Percentiles rank a stretch among this genome's conserved stretches.
phyloP scores from a whole-genome alignment of 805 yeast genomes.

The Hanseniaspora singularis region DNA sequence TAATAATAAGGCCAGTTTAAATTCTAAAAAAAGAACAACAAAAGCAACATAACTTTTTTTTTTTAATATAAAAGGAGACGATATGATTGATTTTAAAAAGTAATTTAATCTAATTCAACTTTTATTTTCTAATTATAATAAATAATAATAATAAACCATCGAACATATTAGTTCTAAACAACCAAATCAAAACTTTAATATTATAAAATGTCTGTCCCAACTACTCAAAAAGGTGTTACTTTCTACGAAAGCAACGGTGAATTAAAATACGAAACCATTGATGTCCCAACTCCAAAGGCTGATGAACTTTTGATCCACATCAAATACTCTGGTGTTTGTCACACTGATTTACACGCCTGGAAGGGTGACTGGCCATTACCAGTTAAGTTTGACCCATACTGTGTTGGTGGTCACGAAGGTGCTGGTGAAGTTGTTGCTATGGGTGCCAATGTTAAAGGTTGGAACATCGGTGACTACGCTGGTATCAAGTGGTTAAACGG shows the following conservation, averaged over 20 bases:
- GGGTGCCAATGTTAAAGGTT: constrained; percentile 48
- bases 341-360: constrained; percentile 90
- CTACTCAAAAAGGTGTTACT: constrained; percentile 58
- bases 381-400: constrained; percentile 37
- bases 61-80: too few relatives aligned
- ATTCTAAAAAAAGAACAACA: too few relatives aligned
- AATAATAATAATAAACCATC: constrained; percentile 1
- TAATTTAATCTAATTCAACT: too few relatives aligned
- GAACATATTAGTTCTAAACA: neutral
- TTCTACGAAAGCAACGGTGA: constrained; percentile 57
- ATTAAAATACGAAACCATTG: constrained; percentile 55
- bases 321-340: constrained; percentile 85
- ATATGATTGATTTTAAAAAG: too few relatives aligned
- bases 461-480: constrained; percentile 53
- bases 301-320: constrained; percentile 71
- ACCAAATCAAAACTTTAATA: neutral
- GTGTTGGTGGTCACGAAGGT: constrained; percentile 67
- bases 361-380: constrained; percentile 84
- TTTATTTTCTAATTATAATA: too few relatives aligned
- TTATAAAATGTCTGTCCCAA: constrained; percentile 36
- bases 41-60: too few relatives aligned
- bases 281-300: constrained; percentile 68
- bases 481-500: constrained; percentile 63
- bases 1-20: too few relatives aligned
- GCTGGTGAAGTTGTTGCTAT: constrained; percentile 57